Evolutionary conservation across 1,284 basidiomycete genomes (phyloP), one percentile per base, ranked within the genome.

Genomic region (Exsudoporus floridanus): DNA sequence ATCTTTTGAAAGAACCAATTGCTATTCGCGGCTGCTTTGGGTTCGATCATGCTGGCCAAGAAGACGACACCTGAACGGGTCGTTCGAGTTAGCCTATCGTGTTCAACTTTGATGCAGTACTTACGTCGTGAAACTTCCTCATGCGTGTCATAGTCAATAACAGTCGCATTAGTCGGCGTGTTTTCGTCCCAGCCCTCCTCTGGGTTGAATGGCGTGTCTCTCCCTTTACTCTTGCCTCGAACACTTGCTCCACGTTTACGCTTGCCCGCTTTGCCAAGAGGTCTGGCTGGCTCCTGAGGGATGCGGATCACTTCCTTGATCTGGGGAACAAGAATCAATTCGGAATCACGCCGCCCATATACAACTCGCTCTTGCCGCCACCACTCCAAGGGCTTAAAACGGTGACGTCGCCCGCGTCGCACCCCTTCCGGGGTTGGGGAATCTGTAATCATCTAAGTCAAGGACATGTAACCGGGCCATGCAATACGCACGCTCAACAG

Each of bases 331-430:
- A 82, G 75, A 13, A 82, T 73, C 14, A 74, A 67, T 5, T 81
- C 83, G 23, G 74, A 63, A 56, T 80, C 74, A 49, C 78, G 74
- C 16, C 83, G 78, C 5, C 83, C 85, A 62, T 94, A 98, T 7
- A 94, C 84, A 25, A 93, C 82, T 56, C 86, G 88, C 70, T 99
- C 96, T 58, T 86, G 84, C n/a, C 92, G 83, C 97, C 97, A 99
- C 74, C 80, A 97, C 37, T 93, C 89, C 27, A 99, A 76, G 2
- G 96, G 97, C 43, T 76, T 74, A 62, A 85, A 86, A 14, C 86
- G 83, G 49, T 81, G 76, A 19, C 95, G 85, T 44, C 76, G 77
- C 30, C 90, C 86, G 42, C 91, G 84, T 8, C 94, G 86, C 4
- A 90, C 75, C 30, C 90, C 90, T 18, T 84, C 76, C 8, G 77